A percentile compares a stretch with the other conserved stretches of the same genome.
These are phyloP conservation scores for Helianthus annuus DNA, from an alignment of 129 eudicot genomes.

Conservation along the genomic window HanXRQr2.0-SUNRISE NC_035443.2:162723317-162723816, in stretches of 20 bases:
- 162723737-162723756: too few relatives aligned
- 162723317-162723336: conserved; percentile 62
- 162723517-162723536: neutral
- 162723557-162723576: conserved; percentile 29
- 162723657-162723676: neutral
- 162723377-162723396: conserved; percentile 69
- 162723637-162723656: neutral
- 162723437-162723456: conserved; percentile 58
- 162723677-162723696: too few relatives aligned
- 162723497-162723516: conserved; percentile 60
- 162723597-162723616: conserved; percentile 38
- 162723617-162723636: neutral
- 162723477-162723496: conserved; percentile 59
- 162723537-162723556: conserved; percentile 5
- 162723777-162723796: too few relatives aligned
- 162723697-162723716: too few relatives aligned
- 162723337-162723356: conserved; percentile 47
- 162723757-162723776: too few relatives aligned
- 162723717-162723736: too few relatives aligned
- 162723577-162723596: conserved; percentile 17
- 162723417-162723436: conserved; percentile 50
- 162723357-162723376: conserved; percentile 64
- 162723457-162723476: conserved; percentile 77
- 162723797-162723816: too few relatives aligned
- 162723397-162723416: conserved; percentile 47